Evolutionary conservation across 345 rosid species (phyloP).

Genomic region (Brassica juncea): DNA sequence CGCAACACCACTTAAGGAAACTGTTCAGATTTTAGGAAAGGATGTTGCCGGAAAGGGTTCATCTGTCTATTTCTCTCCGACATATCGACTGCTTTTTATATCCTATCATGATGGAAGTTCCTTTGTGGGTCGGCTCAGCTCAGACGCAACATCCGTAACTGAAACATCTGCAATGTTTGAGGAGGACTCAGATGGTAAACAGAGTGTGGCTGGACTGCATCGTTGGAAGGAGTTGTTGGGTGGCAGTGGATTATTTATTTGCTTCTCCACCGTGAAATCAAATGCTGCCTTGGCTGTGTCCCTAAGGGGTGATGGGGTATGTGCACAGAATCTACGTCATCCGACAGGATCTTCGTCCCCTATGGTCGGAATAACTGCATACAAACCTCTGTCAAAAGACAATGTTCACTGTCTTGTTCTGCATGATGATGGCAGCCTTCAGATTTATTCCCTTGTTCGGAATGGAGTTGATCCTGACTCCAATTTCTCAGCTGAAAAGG

Average conservation of each 20-base stretch:
- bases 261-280: conserved; percentile 76
- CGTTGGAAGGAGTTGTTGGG: conserved; percentile 84
- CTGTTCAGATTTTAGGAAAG: conserved; percentile 58
- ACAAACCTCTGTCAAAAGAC: conserved; percentile 92
- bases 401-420: conserved; percentile 90
- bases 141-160: conserved; percentile 62
- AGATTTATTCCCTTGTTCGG: conserved; percentile 75
- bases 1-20: conserved; percentile 82
- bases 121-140: conserved; percentile 70
- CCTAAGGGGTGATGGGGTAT: conserved; percentile 56
- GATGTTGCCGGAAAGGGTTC: conserved; percentile 77
- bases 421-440: conserved; percentile 99
- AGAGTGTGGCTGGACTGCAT: conserved; percentile 74
- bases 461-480: conserved; percentile 61
- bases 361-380: conserved; percentile 90
- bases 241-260: conserved; percentile 78
- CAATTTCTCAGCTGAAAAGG: conserved; percentile 74
- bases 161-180: conserved; percentile 76
- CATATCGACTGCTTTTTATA: conserved; percentile 71
- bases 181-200: conserved; percentile 74
- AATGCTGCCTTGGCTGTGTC: conserved; percentile 77
- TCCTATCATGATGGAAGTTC: conserved; percentile 90
- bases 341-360: conserved; percentile 76
- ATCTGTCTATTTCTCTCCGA: conserved; percentile 79
- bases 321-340: conserved; percentile 83